These are phyloP conservation scores for Fusarium bactridioides DNA, from an alignment of 2,329 filamentous ascomycete genomes.

Conservation along the genomic window DNA sequence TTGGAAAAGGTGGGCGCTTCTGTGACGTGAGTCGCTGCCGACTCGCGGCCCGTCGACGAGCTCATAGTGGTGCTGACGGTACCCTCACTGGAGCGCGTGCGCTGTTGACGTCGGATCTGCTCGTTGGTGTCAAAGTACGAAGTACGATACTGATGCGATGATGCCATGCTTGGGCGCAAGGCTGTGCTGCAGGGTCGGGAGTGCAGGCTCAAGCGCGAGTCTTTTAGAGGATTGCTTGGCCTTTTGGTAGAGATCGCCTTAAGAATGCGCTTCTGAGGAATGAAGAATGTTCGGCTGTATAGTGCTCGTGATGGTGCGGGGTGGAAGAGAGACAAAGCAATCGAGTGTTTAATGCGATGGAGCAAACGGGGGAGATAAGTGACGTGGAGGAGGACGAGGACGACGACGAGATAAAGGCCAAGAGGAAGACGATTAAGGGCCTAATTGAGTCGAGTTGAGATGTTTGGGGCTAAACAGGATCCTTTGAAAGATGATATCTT, in stretches of 20 bases:
- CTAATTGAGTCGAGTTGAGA: constrained; percentile 4
- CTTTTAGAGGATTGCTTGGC: constrained; percentile 21
- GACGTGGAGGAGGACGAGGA: not conserved
- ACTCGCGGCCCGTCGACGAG: constrained; percentile 77
- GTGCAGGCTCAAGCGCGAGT: constrained; percentile 33
- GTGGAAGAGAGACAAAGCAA: constrained; percentile 14
- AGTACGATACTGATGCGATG: constrained; percentile 62
- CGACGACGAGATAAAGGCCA: constrained; percentile 3
- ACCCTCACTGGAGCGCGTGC: constrained; percentile 81
- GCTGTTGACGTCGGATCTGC: constrained; percentile 56
- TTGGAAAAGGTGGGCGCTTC: constrained; percentile 95
- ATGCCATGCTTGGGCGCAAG: constrained; percentile 56
- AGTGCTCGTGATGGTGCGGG: constrained; percentile 29
- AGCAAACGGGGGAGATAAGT: constrained; percentile 11
- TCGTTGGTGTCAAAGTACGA: constrained; percentile 58
- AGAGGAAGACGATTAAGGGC: not conserved
- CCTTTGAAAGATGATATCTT: constrained; percentile 1
- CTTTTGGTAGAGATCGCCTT: constrained; percentile 1
- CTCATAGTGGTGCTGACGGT: constrained; percentile 88
- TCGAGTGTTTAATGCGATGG: constrained; percentile 27
- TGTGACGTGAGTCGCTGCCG: constrained; percentile 83
- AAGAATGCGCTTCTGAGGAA: not conserved
- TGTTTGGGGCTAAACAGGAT: constrained; percentile 9
- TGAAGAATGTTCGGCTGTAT: constrained; percentile 2
- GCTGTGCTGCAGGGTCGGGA: constrained; percentile 16